These are phyloP conservation scores for Ceratonia siliqua DNA, from an alignment of 306 rosid genomes.

Conservation along the genomic window DNA sequence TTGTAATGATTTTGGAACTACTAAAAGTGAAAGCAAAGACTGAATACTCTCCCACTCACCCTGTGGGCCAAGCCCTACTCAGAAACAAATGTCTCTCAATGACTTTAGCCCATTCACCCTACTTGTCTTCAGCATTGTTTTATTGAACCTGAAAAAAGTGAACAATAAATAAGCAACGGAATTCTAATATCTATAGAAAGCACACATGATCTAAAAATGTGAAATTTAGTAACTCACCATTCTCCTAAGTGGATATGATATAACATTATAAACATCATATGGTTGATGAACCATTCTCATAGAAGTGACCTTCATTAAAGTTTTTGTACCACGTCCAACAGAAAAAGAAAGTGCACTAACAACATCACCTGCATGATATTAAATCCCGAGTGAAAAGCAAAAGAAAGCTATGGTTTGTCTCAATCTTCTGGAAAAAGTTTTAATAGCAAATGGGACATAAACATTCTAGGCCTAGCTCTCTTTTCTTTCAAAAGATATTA, in stretches of 20 bases:
- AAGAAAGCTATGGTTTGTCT: background rate
- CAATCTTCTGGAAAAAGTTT: background rate
- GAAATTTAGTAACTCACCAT: constrained; percentile 53
- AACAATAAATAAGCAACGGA: constrained; percentile 25
- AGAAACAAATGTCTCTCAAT: constrained; percentile 77
- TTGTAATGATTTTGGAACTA: constrained; percentile 69
- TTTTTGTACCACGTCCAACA: constrained; percentile 75
- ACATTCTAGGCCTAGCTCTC: no score
- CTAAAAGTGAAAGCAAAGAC: constrained; percentile 83
- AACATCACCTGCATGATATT: constrained; percentile 72
- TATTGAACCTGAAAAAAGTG: constrained; percentile 52
- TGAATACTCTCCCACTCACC: constrained; percentile 80
- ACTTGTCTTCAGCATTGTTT: constrained; percentile 50
- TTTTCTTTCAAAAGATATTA: no score
- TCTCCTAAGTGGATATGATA: constrained; percentile 65
- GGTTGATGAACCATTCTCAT: constrained; percentile 68
- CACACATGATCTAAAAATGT: constrained; percentile 5
- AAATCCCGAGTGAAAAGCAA: constrained; percentile 15
- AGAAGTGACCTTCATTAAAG: constrained; percentile 75
- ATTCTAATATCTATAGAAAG: constrained; percentile 9
- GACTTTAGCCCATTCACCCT: constrained; percentile 45
- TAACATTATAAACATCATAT: constrained; percentile 47
- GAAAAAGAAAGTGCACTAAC: constrained; percentile 86
- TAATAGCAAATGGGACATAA: background rate
- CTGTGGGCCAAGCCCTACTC: constrained; percentile 67